Base-by-base conservation (phyloP, 768 basidiomycete genomes). In the Amanita pallidorosea region DNA sequence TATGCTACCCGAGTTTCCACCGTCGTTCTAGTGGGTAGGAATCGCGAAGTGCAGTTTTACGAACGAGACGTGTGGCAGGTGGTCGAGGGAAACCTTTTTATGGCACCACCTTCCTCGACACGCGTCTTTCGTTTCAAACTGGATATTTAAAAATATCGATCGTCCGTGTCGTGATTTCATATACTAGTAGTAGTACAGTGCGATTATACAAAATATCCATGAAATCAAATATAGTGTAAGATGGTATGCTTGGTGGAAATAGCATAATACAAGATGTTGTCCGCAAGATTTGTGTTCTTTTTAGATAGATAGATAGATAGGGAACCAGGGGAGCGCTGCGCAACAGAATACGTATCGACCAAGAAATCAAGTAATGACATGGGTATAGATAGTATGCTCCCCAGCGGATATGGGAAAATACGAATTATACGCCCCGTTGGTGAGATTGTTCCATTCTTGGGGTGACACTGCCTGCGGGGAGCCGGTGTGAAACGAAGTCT, bases 1-100 rank as follows among this genome's bases (percentile, higher is more conserved):
- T 88, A 86, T 58, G 88, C 76, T 40, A 91, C 88, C 31, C 81
- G 88, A 13, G 63, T 85, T 47, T 77, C 88, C 38, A 88, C 84
- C 3, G 77, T 87, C 36, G 60, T 91, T 45, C 73, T 91, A 51
- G 68, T 91, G 17, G 70, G 71, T 51, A 75, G 73, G 54, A 70
- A 71, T 47, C 82, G 85, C 23, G 63, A 72, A 40, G 85, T 76
- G 7, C 51, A 78, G 15, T 89, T 88, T 58, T 68, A 84, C 41
- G 88, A 91, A 63, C 68, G 84, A 42, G 87, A 90, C 59, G 69
- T 79, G 23, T 89, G 83, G 83, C 62, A 59, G 47, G 58, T 77
- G 48, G 65, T 57, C 27, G 66, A 74, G 25, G 79, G 71, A 18
- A 60, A 58, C 53, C 67, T 69, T 5, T 58, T 58, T 34, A 67